Evolutionary conservation across 441 rosid species (phyloP).

Genomic region (Gossypium schwendimanii): DNA sequence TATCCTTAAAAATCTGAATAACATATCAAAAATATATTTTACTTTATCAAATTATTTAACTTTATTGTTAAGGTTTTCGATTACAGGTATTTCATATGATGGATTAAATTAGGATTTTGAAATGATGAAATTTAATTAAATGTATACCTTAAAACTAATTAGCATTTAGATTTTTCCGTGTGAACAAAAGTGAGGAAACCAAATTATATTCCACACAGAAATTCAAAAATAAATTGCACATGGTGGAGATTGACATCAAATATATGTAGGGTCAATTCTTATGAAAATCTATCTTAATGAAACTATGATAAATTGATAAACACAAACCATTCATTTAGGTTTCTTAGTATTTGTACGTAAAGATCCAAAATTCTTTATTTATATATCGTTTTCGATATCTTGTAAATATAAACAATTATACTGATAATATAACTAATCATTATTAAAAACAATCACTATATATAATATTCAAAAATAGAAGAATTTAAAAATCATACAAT

Average conservation of each 20-base stretch:
- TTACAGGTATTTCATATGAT: not conserved
- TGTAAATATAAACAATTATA: no score
- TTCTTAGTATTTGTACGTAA: not conserved
- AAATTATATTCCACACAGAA: not conserved
- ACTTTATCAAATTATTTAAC: not conserved
- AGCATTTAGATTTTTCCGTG: not conserved
- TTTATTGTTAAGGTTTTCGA: not conserved
- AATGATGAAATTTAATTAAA: not conserved
- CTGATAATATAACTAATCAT: no score
- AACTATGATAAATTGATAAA: not conserved
- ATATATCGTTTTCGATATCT: no score
- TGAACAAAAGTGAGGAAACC: not conserved
- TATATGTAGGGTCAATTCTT: not conserved
- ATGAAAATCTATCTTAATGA: not conserved
- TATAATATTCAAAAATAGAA: no score
- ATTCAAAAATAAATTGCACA: not conserved
- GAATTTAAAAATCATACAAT: no score
- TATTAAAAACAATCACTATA: no score
- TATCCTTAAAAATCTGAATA: no score
- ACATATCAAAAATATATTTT: not conserved
- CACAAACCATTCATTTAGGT: constrained; percentile 10
- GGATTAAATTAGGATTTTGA: not conserved
- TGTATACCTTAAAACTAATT: no score
- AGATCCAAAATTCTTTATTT: not conserved
- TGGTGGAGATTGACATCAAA: not conserved